These are phyloP conservation scores for Gonium pectorale DNA, from an alignment of 139 green algal species.

Conservation along the genomic window DNA sequence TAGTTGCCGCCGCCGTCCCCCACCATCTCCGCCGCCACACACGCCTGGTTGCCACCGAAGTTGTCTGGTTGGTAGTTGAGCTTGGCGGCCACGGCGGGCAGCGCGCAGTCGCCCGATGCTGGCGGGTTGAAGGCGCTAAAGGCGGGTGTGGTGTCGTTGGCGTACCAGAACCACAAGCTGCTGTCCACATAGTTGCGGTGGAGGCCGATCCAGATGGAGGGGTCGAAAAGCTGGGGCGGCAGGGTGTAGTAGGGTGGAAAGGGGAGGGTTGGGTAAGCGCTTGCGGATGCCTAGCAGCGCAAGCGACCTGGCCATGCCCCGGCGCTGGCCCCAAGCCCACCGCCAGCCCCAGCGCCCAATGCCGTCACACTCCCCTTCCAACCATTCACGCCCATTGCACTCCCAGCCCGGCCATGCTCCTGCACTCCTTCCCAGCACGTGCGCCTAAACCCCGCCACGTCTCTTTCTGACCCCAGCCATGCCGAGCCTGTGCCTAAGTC, in stretches of 20 bases:
- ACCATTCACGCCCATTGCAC: too few species aligned
- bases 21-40: conserved; percentile 10
- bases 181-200: not conserved
- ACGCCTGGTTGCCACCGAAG: conserved; percentile 19
- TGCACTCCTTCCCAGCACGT: too few species aligned
- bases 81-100: not conserved
- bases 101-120: not conserved
- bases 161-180: conserved; percentile 9
- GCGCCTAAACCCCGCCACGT: too few species aligned
- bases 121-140: conserved; percentile 2
- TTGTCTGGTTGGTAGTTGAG: conserved; percentile 39
- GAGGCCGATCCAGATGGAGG: conserved; percentile 29
- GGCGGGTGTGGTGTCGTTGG: not conserved
- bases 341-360: not conserved
- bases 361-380: too few species aligned
- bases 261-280: not conserved
- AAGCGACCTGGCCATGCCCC: not conserved
- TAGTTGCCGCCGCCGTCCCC: not conserved
- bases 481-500: too few species aligned
- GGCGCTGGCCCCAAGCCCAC: too few species aligned
- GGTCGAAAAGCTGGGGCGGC: conserved; percentile 22
- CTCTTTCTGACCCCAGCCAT: too few species aligned
- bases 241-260: not conserved
- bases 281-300: too few species aligned
- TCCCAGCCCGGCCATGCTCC: too few species aligned